Percentiles rank a stretch among this genome's conserved stretches.
Conservation (phyloP, 345 rosid species). For the Eutrema yunnanense region DNA sequence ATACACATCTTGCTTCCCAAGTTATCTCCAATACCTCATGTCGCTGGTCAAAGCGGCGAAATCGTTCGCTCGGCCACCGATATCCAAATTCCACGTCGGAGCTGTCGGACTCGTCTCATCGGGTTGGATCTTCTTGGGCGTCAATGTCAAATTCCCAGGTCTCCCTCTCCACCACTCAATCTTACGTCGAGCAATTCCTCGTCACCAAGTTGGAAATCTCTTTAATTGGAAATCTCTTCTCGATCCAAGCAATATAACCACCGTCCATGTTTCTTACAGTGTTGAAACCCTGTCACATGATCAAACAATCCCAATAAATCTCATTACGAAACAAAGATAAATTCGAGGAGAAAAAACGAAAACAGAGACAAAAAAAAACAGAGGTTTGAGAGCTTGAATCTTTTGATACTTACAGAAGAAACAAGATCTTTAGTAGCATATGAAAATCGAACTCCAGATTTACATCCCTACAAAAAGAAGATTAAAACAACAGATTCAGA, state of each 20-base stretch:
- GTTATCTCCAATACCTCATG: constrained; percentile 13
- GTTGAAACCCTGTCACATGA: constrained; percentile 54
- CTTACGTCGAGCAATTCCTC: constrained; percentile 96
- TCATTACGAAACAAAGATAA: not conserved
- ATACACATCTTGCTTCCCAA: too few relatives aligned
- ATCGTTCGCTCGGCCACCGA: constrained; percentile 70
- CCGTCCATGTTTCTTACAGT: constrained; percentile 72
- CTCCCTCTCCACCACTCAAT: constrained; percentile 88
- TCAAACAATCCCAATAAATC: not conserved
- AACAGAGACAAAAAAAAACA: not conserved
- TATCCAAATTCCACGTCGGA: constrained; percentile 76
- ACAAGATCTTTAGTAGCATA: constrained; percentile 62
- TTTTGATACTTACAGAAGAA: constrained; percentile 42
- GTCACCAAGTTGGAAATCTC: constrained; percentile 40
- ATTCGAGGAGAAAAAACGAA: not conserved
- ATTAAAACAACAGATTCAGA: not conserved
- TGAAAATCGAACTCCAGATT: constrained; percentile 72
- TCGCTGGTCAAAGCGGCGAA: constrained; percentile 57
- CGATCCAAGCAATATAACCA: constrained; percentile 65
- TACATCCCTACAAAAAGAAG: constrained; percentile 52
- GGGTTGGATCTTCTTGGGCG: constrained; percentile 86
- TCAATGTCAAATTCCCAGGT: constrained; percentile 77
- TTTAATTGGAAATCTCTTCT: constrained; percentile 39
- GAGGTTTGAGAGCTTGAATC: not conserved
- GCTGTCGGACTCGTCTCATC: constrained; percentile 82